Percentiles rank a stretch among this genome's conserved stretches.
phyloP scores from a whole-genome alignment of 192 early-diverging fungal genomes.

The Gaertneriomyces sp. region DNA sequence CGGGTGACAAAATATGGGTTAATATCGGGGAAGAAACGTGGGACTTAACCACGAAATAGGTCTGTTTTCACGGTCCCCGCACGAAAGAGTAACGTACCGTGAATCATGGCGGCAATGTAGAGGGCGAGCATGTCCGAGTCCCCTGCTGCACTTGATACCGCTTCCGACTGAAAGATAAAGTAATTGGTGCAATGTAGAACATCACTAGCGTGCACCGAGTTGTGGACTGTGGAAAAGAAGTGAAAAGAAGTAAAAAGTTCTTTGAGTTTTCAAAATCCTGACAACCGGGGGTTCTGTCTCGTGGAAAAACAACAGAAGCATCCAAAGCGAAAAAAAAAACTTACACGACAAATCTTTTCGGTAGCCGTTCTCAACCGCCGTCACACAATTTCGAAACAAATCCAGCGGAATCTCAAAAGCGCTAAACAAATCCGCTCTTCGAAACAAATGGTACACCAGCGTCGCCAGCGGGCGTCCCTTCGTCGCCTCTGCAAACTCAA shows the following conservation, averaged over 20 bases:
- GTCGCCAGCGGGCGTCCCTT: conserved; percentile 26
- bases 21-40: background rate
- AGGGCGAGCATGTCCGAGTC: conserved; percentile 48
- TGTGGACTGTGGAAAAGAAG: conserved; percentile 42
- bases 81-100: conserved; percentile 33
- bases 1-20: conserved; percentile 9
- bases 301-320: background rate
- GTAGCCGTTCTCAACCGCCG: conserved; percentile 46
- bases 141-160: conserved; percentile 22
- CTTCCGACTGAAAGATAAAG: conserved; percentile 28
- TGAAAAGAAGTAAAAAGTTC: background rate
- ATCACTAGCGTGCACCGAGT: conserved; percentile 55
- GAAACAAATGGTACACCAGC: conserved; percentile 40
- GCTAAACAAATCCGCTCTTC: conserved; percentile 37
- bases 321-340: background rate
- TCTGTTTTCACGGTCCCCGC: background rate
- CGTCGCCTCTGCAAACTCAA: conserved; percentile 37
- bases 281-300: background rate
- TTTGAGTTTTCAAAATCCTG: conserved; percentile 1
- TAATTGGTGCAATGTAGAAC: conserved; percentile 50
- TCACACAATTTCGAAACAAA: conserved; percentile 43
- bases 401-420: conserved; percentile 40
- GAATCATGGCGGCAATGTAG: conserved; percentile 53
- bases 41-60: background rate
- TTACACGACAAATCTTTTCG: conserved; percentile 50